A percentile compares a stretch with the other conserved stretches of the same genome.
Evolutionary conservation across 2,329 filamentous ascomycete species (phyloP).

Genomic region (Claviceps pazoutovae): DNA sequence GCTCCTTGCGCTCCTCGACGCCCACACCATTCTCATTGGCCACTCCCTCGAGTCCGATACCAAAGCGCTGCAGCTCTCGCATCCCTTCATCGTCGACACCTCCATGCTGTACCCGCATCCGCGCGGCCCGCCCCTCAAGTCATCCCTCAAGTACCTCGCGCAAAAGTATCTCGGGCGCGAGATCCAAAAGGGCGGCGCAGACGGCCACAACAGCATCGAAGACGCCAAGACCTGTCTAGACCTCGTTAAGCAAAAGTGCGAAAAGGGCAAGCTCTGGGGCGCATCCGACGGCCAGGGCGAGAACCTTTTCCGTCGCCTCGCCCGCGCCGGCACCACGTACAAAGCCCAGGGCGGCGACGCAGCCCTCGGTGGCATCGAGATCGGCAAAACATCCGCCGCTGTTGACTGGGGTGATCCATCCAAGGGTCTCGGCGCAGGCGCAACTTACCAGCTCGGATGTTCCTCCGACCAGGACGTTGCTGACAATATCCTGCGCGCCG

Average conservation of each 20-base stretch:
- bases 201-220: constrained; percentile 82
- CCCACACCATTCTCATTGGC: constrained; percentile 60
- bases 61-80: constrained; percentile 69
- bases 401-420: constrained; percentile 80
- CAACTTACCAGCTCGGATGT: constrained; percentile 43
- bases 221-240: constrained; percentile 86
- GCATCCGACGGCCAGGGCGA: constrained; percentile 66
- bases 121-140: constrained; percentile 77
- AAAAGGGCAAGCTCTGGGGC: constrained; percentile 80
- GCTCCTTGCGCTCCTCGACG: constrained; percentile 57
- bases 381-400: constrained; percentile 54
- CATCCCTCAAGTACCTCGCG: constrained; percentile 76
- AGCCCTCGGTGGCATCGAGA: constrained; percentile 40
- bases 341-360: constrained; percentile 44
- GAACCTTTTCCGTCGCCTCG: constrained; percentile 76
- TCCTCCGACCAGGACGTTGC: constrained; percentile 45
- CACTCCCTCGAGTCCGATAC: constrained; percentile 77
- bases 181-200: constrained; percentile 66
- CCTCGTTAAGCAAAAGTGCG: constrained; percentile 88
- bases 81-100: constrained; percentile 90
- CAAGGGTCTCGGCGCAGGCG: constrained; percentile 41
- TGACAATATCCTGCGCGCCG: constrained; percentile 40
- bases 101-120: constrained; percentile 82
- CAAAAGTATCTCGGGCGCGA: constrained; percentile 76
- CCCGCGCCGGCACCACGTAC: constrained; percentile 46